Evolutionary conservation across 495 filamentous ascomycete species (phyloP).

Genomic region (Cercophora sp.): DNA sequence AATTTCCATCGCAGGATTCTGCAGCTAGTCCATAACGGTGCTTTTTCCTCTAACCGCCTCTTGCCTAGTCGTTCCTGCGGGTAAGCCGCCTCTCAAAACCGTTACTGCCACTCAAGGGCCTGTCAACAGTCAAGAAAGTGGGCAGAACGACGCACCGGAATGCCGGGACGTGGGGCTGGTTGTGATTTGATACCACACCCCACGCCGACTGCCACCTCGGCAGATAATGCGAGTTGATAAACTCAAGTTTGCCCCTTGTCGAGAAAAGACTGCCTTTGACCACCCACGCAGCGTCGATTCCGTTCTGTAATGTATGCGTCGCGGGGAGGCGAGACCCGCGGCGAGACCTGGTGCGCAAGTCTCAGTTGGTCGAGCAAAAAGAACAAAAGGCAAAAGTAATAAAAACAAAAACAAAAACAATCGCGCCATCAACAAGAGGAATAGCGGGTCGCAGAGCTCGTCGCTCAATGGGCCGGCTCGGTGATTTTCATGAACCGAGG

Average conservation of each 20-base stretch:
- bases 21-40: conserved; percentile 4
- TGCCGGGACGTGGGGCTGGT: neutral
- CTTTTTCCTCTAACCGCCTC: neutral
- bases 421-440: too few relatives aligned
- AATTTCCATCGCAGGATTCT: neutral
- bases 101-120: neutral
- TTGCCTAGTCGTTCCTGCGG: neutral
- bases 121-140: neutral
- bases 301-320: neutral
- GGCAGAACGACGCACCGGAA: neutral
- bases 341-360: neutral
- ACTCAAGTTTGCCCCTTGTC: too few relatives aligned
- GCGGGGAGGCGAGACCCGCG: neutral
- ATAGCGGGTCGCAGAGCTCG: too few relatives aligned
- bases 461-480: too few relatives aligned
- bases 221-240: too few relatives aligned
- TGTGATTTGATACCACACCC: neutral
- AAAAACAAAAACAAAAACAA: neutral
- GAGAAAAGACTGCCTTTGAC: too few relatives aligned
- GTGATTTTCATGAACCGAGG: too few relatives aligned
- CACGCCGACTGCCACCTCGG: conserved; percentile 5
- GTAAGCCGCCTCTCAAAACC: neutral
- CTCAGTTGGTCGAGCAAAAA: neutral
- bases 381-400: neutral
- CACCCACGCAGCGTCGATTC: too few relatives aligned